Evolutionary conservation across 225 moss, liverwort and hornwort genomes (phyloP).

Genomic region (Neckera pumila): DNA sequence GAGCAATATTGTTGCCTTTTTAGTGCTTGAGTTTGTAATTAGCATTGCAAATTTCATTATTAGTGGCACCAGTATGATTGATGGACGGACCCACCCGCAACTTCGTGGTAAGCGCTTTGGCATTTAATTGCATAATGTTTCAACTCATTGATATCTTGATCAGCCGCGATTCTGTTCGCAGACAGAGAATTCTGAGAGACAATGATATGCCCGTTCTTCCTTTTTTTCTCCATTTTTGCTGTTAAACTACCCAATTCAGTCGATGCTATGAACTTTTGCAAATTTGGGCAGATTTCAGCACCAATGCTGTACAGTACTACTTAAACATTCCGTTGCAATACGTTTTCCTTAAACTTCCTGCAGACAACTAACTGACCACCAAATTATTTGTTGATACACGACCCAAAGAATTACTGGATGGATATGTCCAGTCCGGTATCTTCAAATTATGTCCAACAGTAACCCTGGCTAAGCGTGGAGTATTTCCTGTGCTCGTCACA

Average conservation of each 20-base stretch:
- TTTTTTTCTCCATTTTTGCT: background rate
- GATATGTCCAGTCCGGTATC: background rate
- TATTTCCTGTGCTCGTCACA: background rate
- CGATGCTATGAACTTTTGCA: background rate
- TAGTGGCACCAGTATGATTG: background rate
- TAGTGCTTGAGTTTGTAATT: background rate
- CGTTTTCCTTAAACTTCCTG: too few species aligned
- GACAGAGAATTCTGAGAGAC: background rate
- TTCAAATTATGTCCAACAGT: background rate
- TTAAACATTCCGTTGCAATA: too few species aligned
- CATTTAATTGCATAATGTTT: background rate
- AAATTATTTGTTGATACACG: background rate
- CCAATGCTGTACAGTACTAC: background rate
- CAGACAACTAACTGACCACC: background rate
- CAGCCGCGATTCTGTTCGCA: background rate
- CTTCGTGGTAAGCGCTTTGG: background rate
- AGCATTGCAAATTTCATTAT: background rate
- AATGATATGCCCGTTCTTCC: too few species aligned
- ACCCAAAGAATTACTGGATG: background rate
- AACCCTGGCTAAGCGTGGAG: background rate
- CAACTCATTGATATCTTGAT: background rate
- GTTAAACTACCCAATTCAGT: fast-evolving
- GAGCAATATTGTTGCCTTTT: background rate
- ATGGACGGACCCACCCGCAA: background rate
- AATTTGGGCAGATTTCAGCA: background rate